Evolutionary conservation across 331 rosid genomes (phyloP).

Genomic region (Cucumis variabilis): DNA sequence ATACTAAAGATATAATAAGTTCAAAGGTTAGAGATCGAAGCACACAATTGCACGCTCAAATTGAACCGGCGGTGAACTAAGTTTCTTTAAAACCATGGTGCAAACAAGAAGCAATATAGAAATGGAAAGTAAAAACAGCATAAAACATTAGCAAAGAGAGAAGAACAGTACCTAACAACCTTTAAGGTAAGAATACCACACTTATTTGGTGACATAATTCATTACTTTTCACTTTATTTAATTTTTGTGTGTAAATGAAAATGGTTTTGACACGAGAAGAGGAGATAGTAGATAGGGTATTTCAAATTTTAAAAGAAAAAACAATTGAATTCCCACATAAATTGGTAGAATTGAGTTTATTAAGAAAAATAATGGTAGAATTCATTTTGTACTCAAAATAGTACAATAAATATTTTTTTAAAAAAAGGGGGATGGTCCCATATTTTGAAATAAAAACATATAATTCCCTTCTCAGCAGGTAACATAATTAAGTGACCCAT

Average conservation of each 20-base stretch:
- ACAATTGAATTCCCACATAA: neutral
- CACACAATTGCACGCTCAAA: too few species aligned
- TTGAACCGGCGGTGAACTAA: too few species aligned
- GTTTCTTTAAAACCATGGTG: too few species aligned
- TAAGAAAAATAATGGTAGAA: neutral
- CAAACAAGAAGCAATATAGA: neutral
- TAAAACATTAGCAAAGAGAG: neutral
- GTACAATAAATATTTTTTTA: neutral
- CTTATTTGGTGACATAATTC: neutral
- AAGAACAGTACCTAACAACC: neutral
- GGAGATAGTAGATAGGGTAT: neutral
- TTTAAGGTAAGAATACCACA: neutral
- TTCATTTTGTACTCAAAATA: neutral
- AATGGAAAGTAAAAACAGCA: neutral
- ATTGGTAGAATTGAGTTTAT: neutral
- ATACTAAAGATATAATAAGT: too few species aligned
- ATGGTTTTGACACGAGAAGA: neutral
- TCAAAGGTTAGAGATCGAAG: too few species aligned
- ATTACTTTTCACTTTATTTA: neutral
- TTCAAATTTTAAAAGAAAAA: neutral
- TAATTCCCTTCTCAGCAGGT: conserved; percentile 5
- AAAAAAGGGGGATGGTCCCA: neutral
- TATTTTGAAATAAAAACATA: neutral
- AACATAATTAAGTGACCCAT: conserved; percentile 16
- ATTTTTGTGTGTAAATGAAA: neutral